Evolutionary conservation across 1,284 basidiomycete genomes (phyloP), one percentile per base, ranked within the genome.

Genomic region (Gymnopus androsaceus): DNA sequence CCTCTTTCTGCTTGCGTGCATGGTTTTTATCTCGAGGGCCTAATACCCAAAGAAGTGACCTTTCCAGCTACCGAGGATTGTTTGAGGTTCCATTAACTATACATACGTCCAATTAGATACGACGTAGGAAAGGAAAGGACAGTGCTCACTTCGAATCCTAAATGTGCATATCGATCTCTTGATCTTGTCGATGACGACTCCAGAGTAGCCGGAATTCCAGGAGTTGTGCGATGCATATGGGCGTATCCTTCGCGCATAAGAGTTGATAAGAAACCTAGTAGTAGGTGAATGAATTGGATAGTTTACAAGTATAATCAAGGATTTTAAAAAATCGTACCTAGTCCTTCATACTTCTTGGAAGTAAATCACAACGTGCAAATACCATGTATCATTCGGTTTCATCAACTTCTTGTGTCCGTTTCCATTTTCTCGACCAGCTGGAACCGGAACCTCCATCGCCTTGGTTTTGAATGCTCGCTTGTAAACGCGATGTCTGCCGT

Each of bases 71-170:
- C 54, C 54, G 17, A 55, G 27, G 3, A 55, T 21, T 17, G 54
- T 55, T 15, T 38, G 12, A 3, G 46, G 46, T 41, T 55, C 45
- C 17, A 31, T 38, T 12, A 41, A 33, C 46, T 55, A 21, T 21
- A 17, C 15, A 15, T 12, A 25, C 19, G 44, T 12, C 19, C 19
- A 19, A 40, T 4, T 19, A 5, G 17, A 33, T 0, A 21, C 7
- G 25, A 40, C 5, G 14, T 4, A 33, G 4, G 30, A 44, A 33
- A 40, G 40, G 14, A 52, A 5, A 17, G 17, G 5, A 37, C 28
- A 38, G 9, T 7, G 23, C 15, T 40, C 28, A 59, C 56, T 57
- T 61, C 54, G 31, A 51, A 61, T 19, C 57, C 57, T 12, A 61
- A 37, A 54, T 56, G 57, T 7, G n/a, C 25, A 51, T 58, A 61